Evolutionary conservation across 306 rosid species (phyloP).

Genomic region (Biancaea sappan): DNA sequence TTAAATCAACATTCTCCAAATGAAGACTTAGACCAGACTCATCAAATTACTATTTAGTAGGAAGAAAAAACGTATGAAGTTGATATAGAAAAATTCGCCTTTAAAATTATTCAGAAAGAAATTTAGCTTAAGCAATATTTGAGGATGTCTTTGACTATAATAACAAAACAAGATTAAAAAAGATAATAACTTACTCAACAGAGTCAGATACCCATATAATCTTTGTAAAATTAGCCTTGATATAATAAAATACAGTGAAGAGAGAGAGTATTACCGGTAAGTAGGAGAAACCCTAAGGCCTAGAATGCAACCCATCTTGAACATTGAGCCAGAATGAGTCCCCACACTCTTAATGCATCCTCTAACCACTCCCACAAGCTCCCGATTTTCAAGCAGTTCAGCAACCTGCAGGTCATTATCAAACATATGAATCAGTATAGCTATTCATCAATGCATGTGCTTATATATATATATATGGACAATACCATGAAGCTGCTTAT

Average conservation of each 20-base stretch:
- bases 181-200: too few relatives aligned
- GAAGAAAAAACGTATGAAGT: too few relatives aligned
- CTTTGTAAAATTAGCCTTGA: too few relatives aligned
- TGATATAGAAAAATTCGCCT: too few relatives aligned
- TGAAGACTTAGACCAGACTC: too few relatives aligned
- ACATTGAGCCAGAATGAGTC: constrained; percentile 46
- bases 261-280: constrained; percentile 40
- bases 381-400: constrained; percentile 58
- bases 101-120: too few relatives aligned
- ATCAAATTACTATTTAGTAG: too few relatives aligned
- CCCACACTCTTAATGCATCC: constrained; percentile 69
- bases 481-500: not conserved
- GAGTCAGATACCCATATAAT: too few relatives aligned
- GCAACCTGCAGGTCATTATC: constrained; percentile 51
- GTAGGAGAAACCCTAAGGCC: constrained; percentile 77
- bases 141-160: too few relatives aligned
- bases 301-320: constrained; percentile 65
- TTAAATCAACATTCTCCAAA: too few relatives aligned
- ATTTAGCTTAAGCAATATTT: too few relatives aligned
- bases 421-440: not conserved
- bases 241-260: not conserved
- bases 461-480: not conserved
- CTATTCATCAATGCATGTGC: not conserved
- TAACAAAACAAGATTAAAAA: too few relatives aligned
- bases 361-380: constrained; percentile 73